A percentile compares a stretch with the other conserved stretches of the same genome.
Evolutionary conservation across 164 flowering plant species (phyloP).

Genomic region (Piper longum): DNA sequence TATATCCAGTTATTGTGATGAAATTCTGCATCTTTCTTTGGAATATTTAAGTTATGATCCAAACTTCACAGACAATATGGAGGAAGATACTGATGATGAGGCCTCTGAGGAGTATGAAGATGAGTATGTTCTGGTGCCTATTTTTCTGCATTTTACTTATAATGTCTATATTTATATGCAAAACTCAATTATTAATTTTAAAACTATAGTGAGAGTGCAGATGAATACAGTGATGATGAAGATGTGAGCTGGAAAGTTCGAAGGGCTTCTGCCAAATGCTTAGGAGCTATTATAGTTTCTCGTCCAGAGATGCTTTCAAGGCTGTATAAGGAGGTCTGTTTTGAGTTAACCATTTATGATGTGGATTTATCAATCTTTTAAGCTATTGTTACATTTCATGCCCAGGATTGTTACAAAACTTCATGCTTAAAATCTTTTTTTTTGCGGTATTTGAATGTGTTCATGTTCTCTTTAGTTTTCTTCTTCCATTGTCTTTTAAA

Average conservation of each 20-base stretch:
- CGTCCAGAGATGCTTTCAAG: slow-evolving; percentile 92
- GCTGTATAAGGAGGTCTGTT: slow-evolving; percentile 66
- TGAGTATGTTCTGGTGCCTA: slow-evolving; percentile 44
- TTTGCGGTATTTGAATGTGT: neutral
- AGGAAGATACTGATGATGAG: slow-evolving; percentile 93
- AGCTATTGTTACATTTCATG: neutral
- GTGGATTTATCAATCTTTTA: neutral
- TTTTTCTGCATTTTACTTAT: neutral
- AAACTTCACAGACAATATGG: slow-evolving; percentile 96
- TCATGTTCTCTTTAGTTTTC: neutral
- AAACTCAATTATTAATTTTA: slow-evolving; percentile 1
- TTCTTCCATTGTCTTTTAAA: neutral
- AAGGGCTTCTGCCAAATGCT: slow-evolving; percentile 96
- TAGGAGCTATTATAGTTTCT: slow-evolving; percentile 90
- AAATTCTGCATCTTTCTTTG: slow-evolving; percentile 67
- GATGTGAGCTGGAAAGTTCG: slow-evolving; percentile 98
- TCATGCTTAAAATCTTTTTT: too few species aligned
- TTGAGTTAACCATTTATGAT: neutral
- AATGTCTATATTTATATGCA: neutral
- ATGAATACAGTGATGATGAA: slow-evolving; percentile 98
- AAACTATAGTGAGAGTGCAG: slow-evolving; percentile 73
- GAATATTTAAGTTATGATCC: slow-evolving; percentile 94
- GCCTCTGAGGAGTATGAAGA: slow-evolving; percentile 81
- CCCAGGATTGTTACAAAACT: too few species aligned
- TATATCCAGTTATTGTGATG: slow-evolving; percentile 69